These are phyloP conservation scores for Saccharomyces mikatae DNA, from an alignment of 805 yeast genomes.

Conservation along the genomic window DNA sequence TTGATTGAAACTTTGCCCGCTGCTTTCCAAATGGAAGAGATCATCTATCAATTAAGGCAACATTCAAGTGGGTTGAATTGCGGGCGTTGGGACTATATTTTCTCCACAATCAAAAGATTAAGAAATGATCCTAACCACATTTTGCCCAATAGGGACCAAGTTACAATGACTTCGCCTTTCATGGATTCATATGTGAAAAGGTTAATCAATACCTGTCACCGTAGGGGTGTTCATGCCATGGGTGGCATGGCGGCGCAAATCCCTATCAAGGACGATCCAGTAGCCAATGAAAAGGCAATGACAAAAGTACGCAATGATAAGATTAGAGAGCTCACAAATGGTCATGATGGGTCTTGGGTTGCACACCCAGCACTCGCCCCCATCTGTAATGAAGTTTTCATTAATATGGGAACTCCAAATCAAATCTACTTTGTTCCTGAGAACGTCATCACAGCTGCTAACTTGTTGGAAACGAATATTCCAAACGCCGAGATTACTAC, in stretches of 20 bases:
- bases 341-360: conserved; percentile 87
- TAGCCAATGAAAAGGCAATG: conserved; percentile 58
- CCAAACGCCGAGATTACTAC: conserved; percentile 57
- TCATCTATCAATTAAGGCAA: conserved; percentile 64
- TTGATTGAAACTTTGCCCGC: conserved; percentile 79
- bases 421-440: conserved; percentile 50
- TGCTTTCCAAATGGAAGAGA: conserved; percentile 82
- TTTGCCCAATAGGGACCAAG: conserved; percentile 72
- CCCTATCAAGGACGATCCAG: conserved; percentile 66
- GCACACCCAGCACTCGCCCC: conserved; percentile 80
- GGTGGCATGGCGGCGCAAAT: conserved; percentile 90
- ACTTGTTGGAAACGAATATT: conserved; percentile 57
- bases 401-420: conserved; percentile 77
- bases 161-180: conserved; percentile 74
- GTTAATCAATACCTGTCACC: conserved; percentile 65
- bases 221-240: conserved; percentile 76
- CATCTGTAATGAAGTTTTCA: conserved; percentile 63
- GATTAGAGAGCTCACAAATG: conserved; percentile 65
- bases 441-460: conserved; percentile 40
- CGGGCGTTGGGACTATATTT: conserved; percentile 87
- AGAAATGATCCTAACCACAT: conserved; percentile 60
- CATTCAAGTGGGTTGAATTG: conserved; percentile 78
- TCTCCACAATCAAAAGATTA: conserved; percentile 68
- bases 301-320: conserved; percentile 67
- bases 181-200: conserved; percentile 71